Conservation (phyloP, 2,329 filamentous ascomycete genomes). For the Elsinoe australis region DNA sequence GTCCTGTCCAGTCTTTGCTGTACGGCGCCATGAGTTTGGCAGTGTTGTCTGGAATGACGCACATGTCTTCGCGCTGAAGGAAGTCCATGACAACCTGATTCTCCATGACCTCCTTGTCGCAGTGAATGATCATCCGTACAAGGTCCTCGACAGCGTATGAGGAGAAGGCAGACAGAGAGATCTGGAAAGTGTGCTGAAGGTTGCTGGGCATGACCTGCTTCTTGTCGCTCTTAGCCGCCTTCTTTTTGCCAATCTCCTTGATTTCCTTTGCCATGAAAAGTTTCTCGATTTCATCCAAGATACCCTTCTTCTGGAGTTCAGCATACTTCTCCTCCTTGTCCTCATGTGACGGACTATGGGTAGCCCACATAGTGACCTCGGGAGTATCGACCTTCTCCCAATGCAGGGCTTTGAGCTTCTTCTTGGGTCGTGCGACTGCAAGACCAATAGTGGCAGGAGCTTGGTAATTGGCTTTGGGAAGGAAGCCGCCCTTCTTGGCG, state of each 20-base stretch:
- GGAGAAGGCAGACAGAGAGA: slow-evolving; percentile 91
- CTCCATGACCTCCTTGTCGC: slow-evolving; percentile 79
- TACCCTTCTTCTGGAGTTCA: slow-evolving; percentile 87
- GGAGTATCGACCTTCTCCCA: slow-evolving; percentile 98
- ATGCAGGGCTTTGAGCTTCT: slow-evolving; percentile 98
- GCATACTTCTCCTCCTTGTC: slow-evolving; percentile 93
- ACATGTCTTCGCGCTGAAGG: slow-evolving; percentile 83
- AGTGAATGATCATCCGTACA: slow-evolving; percentile 90
- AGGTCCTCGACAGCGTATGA: slow-evolving; percentile 73
- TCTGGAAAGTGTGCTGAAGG: slow-evolving; percentile 83
- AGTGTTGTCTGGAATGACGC: slow-evolving; percentile 83
- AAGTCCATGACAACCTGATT: slow-evolving; percentile 96
- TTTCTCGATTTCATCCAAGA: slow-evolving; percentile 94
- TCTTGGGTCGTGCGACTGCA: slow-evolving; percentile 83
- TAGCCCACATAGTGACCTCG: slow-evolving; percentile 86
- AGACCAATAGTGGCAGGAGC: slow-evolving; percentile 56
- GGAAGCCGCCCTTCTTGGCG: slow-evolving; percentile 59
- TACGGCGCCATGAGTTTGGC: slow-evolving; percentile 90
- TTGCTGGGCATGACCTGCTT: slow-evolving; percentile 94
- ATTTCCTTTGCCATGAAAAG: slow-evolving; percentile 96
- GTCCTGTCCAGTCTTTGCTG: slow-evolving; percentile 91
- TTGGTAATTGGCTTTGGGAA: slow-evolving; percentile 55
- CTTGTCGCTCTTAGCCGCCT: slow-evolving; percentile 81
- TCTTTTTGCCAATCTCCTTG: slow-evolving; percentile 68
- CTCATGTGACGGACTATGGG: slow-evolving; percentile 74